Percentiles rank a stretch among this genome's conserved stretches.
These are phyloP conservation scores for Sequoiadendron giganteum DNA, from an alignment of 75 land plant genomes.

Conservation along the genomic window DNA sequence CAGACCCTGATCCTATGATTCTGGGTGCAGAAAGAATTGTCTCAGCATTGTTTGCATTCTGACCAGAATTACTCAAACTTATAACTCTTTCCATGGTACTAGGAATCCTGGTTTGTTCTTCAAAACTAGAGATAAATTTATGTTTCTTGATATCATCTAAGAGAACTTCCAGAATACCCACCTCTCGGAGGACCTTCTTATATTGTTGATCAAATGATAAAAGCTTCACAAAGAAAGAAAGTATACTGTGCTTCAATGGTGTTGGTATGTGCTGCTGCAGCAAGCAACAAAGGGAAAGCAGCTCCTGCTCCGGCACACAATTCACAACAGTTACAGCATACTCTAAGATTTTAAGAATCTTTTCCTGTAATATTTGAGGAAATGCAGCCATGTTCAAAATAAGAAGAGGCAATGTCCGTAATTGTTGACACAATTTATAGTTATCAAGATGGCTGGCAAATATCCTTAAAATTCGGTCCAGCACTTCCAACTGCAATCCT, in stretches of 20 bases:
- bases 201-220: constrained; percentile 98
- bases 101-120: constrained; percentile 25
- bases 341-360: constrained; percentile 90
- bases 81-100: constrained; percentile 35
- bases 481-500: constrained; percentile 76
- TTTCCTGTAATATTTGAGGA: constrained; percentile 82
- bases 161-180: constrained; percentile 89
- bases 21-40: constrained; percentile 56
- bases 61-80: constrained; percentile 46
- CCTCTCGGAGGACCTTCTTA: constrained; percentile 92
- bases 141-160: constrained; percentile 87
- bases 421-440: constrained; percentile 87
- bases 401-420: constrained; percentile 87
- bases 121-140: constrained; percentile 49
- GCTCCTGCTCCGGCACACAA: constrained; percentile 95
- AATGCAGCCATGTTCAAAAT: constrained; percentile 87
- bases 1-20: constrained; percentile 52
- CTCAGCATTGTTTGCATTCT: constrained; percentile 58
- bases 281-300: constrained; percentile 91
- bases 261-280: constrained; percentile 84
- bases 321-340: constrained; percentile 97
- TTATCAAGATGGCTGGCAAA: constrained; percentile 92
- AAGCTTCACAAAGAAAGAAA: constrained; percentile 91
- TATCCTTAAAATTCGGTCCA: constrained; percentile 89
- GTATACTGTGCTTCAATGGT: constrained; percentile 61